Evolutionary conservation across 2,329 filamentous ascomycete genomes (phyloP), one percentile per base, ranked within the genome.

Genomic region (Aspergillus brasiliensis): DNA sequence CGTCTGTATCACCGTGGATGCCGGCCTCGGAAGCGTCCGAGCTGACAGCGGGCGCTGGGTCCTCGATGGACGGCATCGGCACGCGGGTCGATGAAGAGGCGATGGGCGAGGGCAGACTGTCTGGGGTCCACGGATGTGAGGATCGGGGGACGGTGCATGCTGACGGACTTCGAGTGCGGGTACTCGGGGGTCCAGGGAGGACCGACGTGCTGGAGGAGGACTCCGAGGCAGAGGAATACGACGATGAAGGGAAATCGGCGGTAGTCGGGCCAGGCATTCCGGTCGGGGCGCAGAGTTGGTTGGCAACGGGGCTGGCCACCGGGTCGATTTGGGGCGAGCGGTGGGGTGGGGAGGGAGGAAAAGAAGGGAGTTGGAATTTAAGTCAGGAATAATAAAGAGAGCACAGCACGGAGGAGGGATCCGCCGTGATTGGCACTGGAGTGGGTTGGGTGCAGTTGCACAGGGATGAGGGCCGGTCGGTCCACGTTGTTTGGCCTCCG

Each of bases 401-500:
- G n/a, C n/a, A n/a, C n/a, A n/a, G n/a, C n/a, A 51, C 46, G 25
- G 42, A 25, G 52, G 31, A 34, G 53, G 49, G 40, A 27, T 34
- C 47, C 40, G 31, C 49, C 23, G 25, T 61, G 59, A 64, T 65
- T 65, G 61, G 65, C 55, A 66, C 55, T 37, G 51, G 17, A 4
- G 49, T 28, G 49, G 40, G 34, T 37, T 19, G 28, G 47, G 34
- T 42, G 57, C 21, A 38, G 28, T 48, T 34, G 31, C 11, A 34
- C 31, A 34, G 31, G 31, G 31, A 34, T 34, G 31, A 34, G 31
- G 31, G 31, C 31, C 31, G 31, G 31, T 34, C 31, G 31, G 64
- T 64, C 61, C 64, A 67, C 66, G 64, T 67, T 67, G 61, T 61
- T 34, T n/a, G 57, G 51, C 60, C 63, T 54, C 56, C 60, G 58